Evolutionary conservation across 2,329 filamentous ascomycete species (phyloP).

Genomic region (Exophiala viscosa): DNA sequence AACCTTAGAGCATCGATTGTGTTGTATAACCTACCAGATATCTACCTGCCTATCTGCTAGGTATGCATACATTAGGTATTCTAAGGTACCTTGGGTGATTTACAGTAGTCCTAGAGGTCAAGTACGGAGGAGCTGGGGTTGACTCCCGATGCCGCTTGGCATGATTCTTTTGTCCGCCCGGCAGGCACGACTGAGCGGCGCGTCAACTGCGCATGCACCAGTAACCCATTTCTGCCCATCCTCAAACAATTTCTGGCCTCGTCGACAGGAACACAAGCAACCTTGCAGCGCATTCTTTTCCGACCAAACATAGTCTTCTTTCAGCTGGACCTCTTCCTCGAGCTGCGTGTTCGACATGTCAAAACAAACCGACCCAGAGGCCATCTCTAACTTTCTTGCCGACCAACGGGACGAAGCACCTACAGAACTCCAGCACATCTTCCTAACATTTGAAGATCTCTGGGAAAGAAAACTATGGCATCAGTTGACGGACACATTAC

Average conservation of each 20-base stretch:
- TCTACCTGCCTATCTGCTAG: no score
- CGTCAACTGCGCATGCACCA: background rate
- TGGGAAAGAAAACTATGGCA: constrained; percentile 99
- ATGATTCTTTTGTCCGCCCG: background rate
- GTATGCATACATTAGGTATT: no score
- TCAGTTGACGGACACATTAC: constrained; percentile 84
- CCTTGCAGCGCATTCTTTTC: no score
- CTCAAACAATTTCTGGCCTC: no score
- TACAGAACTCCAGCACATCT: constrained; percentile 79
- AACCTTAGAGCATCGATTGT: no score
- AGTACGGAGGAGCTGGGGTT: background rate
- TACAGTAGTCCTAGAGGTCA: background rate
- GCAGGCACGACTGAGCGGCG: constrained; percentile 1
- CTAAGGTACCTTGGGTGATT: no score
- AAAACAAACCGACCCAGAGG: constrained; percentile 25
- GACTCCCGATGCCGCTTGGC: background rate
- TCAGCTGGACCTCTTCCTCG: background rate
- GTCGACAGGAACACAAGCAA: no score
- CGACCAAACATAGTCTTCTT: background rate
- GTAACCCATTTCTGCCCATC: no score
- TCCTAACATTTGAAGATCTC: constrained; percentile 89
- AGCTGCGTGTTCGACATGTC: constrained; percentile 26
- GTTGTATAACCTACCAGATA: no score
- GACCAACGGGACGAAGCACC: constrained; percentile 85
- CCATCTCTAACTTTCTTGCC: constrained; percentile 83